Percentiles rank a stretch among this genome's conserved stretches.
Evolutionary conservation across 805 yeast species (phyloP).

Genomic region (Cyberlindnera veronae): DNA sequence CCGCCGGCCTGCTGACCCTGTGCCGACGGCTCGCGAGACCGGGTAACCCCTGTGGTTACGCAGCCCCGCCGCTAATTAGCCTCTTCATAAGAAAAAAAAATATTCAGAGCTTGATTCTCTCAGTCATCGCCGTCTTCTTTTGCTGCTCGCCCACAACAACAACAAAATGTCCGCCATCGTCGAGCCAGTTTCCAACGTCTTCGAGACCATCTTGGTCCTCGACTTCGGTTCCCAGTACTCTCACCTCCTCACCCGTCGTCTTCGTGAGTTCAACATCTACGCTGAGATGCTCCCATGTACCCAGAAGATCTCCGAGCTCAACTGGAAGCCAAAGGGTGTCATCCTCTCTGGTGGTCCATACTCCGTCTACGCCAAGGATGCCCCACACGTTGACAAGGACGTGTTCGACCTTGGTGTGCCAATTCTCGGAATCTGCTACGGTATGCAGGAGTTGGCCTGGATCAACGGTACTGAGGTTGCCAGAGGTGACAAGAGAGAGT

Average conservation of each 20-base stretch:
- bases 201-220: constrained; percentile 94
- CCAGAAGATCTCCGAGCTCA: constrained; percentile 87
- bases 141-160: not conserved
- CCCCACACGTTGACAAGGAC: constrained; percentile 96
- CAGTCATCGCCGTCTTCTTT: no score
- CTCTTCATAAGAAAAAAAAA: not conserved
- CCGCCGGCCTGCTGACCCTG: not conserved
- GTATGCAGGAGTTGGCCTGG: constrained; percentile 99
- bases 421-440: constrained; percentile 95
- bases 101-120: not conserved
- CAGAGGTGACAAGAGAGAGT: constrained; percentile 96
- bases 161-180: constrained; percentile 25
- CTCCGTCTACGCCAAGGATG: constrained; percentile 92
- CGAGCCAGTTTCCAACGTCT: constrained; percentile 73
- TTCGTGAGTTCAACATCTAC: constrained; percentile 95
- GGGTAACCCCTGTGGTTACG: not conserved
- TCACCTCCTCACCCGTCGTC: constrained; percentile 92
- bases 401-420: constrained; percentile 91
- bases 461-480: constrained; percentile 87
- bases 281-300: constrained; percentile 99
- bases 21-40: not conserved
- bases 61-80: not conserved
- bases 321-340: constrained; percentile 95
- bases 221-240: constrained; percentile 99
- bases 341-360: constrained; percentile 97